These are phyloP conservation scores for Penicillium hesseltinei DNA, from an alignment of 2,329 filamentous ascomycete genomes.

Conservation along the genomic window DNA sequence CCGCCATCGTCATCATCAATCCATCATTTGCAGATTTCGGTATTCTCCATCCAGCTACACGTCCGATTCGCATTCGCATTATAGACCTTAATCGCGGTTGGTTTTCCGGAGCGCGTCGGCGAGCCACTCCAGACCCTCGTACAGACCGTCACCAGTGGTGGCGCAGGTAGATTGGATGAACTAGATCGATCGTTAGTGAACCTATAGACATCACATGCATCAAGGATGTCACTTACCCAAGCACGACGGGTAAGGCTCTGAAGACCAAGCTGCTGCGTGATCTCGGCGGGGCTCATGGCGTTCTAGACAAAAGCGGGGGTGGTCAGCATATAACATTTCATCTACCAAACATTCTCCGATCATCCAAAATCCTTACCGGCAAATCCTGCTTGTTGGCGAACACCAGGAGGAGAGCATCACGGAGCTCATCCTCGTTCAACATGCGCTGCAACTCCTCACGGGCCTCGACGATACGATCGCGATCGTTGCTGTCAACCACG, in stretches of 20 bases:
- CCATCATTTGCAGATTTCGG: slow-evolving; percentile 36
- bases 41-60: slow-evolving; percentile 29
- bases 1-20: slow-evolving; percentile 35
- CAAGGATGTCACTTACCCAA: slow-evolving; percentile 70
- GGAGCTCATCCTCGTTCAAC: slow-evolving; percentile 98
- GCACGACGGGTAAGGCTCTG: slow-evolving; percentile 98
- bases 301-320: slow-evolving; percentile 60
- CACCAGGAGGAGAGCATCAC: slow-evolving; percentile 92
- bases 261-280: slow-evolving; percentile 99
- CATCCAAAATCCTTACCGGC: slow-evolving; percentile 63
- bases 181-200: slow-evolving; percentile 47
- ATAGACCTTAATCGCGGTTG: slow-evolving; percentile 47
- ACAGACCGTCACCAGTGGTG: slow-evolving; percentile 98
- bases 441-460: slow-evolving; percentile 96
- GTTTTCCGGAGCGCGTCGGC: slow-evolving; percentile 77
- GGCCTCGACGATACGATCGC: slow-evolving; percentile 95
- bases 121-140: slow-evolving; percentile 96
- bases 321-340: slow-evolving; percentile 26
- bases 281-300: slow-evolving; percentile 99
- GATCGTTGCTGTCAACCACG: slow-evolving; percentile 98
- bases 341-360: neutral
- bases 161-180: slow-evolving; percentile 99
- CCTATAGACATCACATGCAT: neutral
- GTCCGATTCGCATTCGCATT: slow-evolving; percentile 31
- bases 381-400: slow-evolving; percentile 99